phyloP scores from a whole-genome alignment of 345 rosid species.

The Eucalyptus coolabah region DNA sequence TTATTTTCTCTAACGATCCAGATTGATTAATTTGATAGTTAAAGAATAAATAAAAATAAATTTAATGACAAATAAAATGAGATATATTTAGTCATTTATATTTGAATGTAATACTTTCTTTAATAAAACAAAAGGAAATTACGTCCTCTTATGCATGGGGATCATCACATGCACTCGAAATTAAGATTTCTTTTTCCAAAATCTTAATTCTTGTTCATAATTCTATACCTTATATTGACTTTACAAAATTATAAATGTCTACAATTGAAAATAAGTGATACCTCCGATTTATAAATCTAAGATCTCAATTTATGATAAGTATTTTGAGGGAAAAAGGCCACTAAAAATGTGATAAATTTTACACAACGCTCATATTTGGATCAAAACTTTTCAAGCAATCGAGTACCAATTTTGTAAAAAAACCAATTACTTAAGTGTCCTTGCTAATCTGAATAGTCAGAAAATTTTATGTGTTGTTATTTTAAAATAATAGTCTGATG shows the following conservation, averaged over 20 bases:
- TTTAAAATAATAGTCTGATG: neutral
- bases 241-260: neutral
- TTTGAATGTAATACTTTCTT: neutral
- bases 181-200: neutral
- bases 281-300: neutral
- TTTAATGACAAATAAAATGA: neutral
- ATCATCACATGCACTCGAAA: neutral
- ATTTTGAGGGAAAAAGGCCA: neutral
- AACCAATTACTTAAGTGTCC: neutral
- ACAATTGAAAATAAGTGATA: neutral
- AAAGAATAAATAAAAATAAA: neutral
- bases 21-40: neutral
- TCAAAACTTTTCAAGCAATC: neutral
- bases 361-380: neutral
- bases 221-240: neutral
- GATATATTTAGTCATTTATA: neutral
- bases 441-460: accelerated
- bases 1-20: neutral
- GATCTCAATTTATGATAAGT: neutral
- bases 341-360: no score
- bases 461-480: neutral
- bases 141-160: neutral
- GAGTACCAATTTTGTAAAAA: no score
- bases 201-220: neutral
- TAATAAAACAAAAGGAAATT: neutral